Conservation (phyloP, 2,329 filamentous ascomycete genomes). For the Zasmidium cellare region DNA sequence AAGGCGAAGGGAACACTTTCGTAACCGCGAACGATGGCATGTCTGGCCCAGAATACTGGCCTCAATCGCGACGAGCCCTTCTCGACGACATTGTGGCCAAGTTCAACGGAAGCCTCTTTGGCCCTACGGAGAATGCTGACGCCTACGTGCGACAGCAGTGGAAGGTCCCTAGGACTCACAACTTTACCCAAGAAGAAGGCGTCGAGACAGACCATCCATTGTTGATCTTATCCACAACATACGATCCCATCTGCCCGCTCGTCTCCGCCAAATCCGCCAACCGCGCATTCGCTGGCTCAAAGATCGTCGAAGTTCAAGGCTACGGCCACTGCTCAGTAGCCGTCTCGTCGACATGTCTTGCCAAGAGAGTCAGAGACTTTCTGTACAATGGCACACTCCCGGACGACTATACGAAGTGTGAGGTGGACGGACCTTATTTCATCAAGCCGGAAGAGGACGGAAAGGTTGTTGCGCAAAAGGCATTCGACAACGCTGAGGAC, state of each 20-base stretch:
- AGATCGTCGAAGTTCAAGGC: constrained; percentile 21
- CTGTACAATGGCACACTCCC: constrained; percentile 22
- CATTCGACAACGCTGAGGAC: constrained; percentile 15
- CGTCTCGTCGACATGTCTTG: constrained; percentile 22
- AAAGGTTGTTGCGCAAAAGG: constrained; percentile 18
- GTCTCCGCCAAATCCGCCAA: constrained; percentile 20
- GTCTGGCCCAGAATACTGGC: constrained; percentile 17
- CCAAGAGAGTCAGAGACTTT: constrained; percentile 21
- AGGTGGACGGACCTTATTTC: constrained; percentile 25
- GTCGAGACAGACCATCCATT: constrained; percentile 21
- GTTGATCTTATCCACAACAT: constrained; percentile 21
- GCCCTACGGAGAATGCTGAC: constrained; percentile 15
- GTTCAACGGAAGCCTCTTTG: constrained; percentile 21
- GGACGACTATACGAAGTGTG: constrained; percentile 19
- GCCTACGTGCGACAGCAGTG: constrained; percentile 22
- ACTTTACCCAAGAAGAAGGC: constrained; percentile 16
- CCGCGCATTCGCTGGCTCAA: constrained; percentile 16
- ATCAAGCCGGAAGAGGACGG: constrained; percentile 25
- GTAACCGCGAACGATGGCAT: constrained; percentile 20
- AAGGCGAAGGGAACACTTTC: constrained; percentile 22
- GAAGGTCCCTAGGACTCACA: constrained; percentile 18
- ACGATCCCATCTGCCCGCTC: constrained; percentile 24
- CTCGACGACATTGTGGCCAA: constrained; percentile 19
- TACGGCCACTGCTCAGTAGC: constrained; percentile 25
- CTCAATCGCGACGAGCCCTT: constrained; percentile 18